phyloP scores from a whole-genome alignment of 2,329 filamentous ascomycete genomes.

The Lomentospora prolificans region DNA sequence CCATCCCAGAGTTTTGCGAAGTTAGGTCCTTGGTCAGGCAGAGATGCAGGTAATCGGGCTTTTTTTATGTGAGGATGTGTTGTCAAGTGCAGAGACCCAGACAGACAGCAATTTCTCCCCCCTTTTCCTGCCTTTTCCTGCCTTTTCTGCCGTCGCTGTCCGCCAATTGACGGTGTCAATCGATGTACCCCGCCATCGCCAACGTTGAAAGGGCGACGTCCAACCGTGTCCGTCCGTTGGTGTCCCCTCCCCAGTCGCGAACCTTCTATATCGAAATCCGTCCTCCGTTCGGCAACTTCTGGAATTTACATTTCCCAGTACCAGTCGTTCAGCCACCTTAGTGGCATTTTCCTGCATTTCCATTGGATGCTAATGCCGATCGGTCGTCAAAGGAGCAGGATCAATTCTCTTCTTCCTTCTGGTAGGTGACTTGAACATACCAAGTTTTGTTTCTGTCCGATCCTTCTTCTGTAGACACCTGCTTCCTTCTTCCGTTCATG shows the following conservation, averaged over 20 bases:
- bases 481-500: neutral
- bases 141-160: neutral
- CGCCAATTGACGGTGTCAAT: slow-evolving; percentile 1
- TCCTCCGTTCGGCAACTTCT: neutral
- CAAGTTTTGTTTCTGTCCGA: neutral
- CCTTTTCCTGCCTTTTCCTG: neutral
- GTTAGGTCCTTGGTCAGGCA: slow-evolving; percentile 6
- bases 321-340: neutral
- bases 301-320: neutral
- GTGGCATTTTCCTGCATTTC: neutral
- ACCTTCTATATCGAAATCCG: neutral
- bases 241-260: neutral
- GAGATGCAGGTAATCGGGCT: slow-evolving; percentile 10
- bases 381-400: neutral
- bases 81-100: slow-evolving; percentile 2
- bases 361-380: slow-evolving; percentile 5
- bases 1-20: neutral
- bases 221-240: neutral
- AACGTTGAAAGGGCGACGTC: neutral
- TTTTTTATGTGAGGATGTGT: slow-evolving; percentile 10
- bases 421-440: neutral
- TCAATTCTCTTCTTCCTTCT: neutral
- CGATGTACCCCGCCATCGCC: neutral
- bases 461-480: neutral
- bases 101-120: slow-evolving; percentile 2